phyloP scores from a whole-genome alignment of 108 stramenopile genomes.

The Cyclostephanos invisitatus region DNA sequence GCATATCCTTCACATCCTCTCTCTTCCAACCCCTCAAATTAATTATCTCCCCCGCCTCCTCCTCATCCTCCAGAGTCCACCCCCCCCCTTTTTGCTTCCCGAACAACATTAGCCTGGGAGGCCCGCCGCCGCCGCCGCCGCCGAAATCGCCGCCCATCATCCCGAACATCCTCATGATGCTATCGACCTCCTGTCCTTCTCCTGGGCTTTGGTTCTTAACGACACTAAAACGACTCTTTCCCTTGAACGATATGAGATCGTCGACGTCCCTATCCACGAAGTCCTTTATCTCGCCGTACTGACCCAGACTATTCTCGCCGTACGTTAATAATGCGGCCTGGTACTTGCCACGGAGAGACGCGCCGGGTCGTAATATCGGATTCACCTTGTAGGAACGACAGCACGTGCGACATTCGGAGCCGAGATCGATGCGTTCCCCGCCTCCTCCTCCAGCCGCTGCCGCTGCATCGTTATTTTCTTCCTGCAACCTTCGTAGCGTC shows the following conservation, averaged over 20 bases:
- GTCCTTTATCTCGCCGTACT: slow-evolving; percentile 43
- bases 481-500: slow-evolving; percentile 26
- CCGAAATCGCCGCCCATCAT: slow-evolving; percentile 49
- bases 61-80: slow-evolving; percentile 45
- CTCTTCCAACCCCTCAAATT: slow-evolving; percentile 60
- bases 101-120: slow-evolving; percentile 45
- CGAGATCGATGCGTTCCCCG: slow-evolving; percentile 19
- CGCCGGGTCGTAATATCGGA: slow-evolving; percentile 36
- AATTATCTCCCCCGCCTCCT: slow-evolving; percentile 53
- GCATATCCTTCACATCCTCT: slow-evolving; percentile 70
- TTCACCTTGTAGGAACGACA: slow-evolving; percentile 44
- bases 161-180: slow-evolving; percentile 12
- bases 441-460: not conserved
- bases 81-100: slow-evolving; percentile 43
- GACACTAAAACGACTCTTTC: slow-evolving; percentile 34
- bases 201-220: slow-evolving; percentile 10
- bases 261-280: slow-evolving; percentile 53
- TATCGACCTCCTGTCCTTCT: not conserved
- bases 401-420: slow-evolving; percentile 35
- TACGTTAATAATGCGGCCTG: slow-evolving; percentile 41
- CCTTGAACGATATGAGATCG: slow-evolving; percentile 51
- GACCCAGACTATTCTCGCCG: slow-evolving; percentile 18
- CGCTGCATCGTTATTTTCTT: slow-evolving; percentile 14
- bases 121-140: slow-evolving; percentile 24
- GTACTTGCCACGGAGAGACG: slow-evolving; percentile 37